Base-by-base conservation (phyloP, 2,329 filamentous ascomycete genomes). In the Colletotrichum sp. region DNA sequence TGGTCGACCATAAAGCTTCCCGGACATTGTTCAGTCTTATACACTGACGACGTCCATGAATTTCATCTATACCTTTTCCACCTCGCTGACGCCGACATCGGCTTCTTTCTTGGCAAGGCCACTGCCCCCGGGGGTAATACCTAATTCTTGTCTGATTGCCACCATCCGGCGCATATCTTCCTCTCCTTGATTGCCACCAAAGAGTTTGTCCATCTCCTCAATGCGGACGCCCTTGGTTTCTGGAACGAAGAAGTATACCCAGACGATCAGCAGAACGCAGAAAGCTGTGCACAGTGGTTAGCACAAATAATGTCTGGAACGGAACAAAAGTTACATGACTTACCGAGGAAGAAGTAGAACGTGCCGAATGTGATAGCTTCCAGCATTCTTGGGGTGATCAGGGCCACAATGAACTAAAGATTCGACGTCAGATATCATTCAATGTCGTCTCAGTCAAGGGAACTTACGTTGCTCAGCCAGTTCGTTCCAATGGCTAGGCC, bases 341-440 rank as follows among this genome's bases (percentile, higher is more conserved):
- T 22, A 67, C 86, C 83, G 0, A 88, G 89, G 77, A 93, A 93
- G 84, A 93, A 93, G 60, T 92, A 86, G 76, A 92, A 93, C 0
- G 88, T 89, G 16, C 89, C 88, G 79, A 85, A 90, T 4, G 81
- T 83, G 15, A 86, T 89, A 18, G 88, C 86, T 61, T 89, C 84
- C 5, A 93, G 86, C 77, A 93, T 88, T 8, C 88, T 87, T 0
- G 89, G 91, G 0, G 89, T 91, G 25, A 91, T 88, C 79, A 76
- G 60, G 6, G 70, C 74, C 22, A 76, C 71, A 15, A 76, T 64
- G 48, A 76, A 76, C 76, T 89, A 91, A 25, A 87, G 87, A 75
- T 8, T 86, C 89, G 0, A 89, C 90, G 9, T 89, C 89, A 9
- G 93, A 52, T 22, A 0, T 22, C 10, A 84, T 1, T 90, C 87